Percentiles rank a stretch among this genome's conserved stretches.
Conservation (phyloP, 169 alveolate species). For the Plasmodium blacklocki region DNA sequence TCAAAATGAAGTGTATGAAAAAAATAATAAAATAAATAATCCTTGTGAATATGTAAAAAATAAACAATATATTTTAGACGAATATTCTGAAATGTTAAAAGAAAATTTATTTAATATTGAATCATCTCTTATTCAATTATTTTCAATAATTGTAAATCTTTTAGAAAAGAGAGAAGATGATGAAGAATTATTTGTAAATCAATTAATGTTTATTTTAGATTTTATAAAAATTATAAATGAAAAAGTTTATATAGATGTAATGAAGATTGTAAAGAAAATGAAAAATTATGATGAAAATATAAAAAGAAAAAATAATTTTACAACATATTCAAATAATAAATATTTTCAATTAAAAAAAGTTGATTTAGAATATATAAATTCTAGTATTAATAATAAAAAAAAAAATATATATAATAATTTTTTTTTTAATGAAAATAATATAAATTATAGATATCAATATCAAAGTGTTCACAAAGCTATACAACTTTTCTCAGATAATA, state of each 20-base stretch:
- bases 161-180: conserved; percentile 3
- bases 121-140: conserved; percentile 15
- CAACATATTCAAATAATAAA: neutral
- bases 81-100: conserved; percentile 7
- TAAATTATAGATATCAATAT: conserved; percentile 31
- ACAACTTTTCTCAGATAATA: neutral
- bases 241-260: conserved; percentile 15
- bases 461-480: conserved; percentile 25
- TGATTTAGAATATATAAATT: conserved; percentile 26
- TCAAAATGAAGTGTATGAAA: no score
- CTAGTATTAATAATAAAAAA: neutral
- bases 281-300: neutral
- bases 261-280: conserved; percentile 14
- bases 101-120: conserved; percentile 19
- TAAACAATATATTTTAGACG: conserved; percentile 19
- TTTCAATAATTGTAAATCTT: conserved; percentile 1
- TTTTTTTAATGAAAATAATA: conserved; percentile 8
- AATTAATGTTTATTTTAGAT: conserved; percentile 17
- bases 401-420: neutral
- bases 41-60: neutral
- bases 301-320: neutral
- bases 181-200: neutral
- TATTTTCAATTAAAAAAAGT: conserved; percentile 27
- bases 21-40: no score
- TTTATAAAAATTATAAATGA: conserved; percentile 34